These are phyloP conservation scores for Rhizophora apiculata DNA, from an alignment of 345 rosid genomes.

Conservation along the genomic window DNA sequence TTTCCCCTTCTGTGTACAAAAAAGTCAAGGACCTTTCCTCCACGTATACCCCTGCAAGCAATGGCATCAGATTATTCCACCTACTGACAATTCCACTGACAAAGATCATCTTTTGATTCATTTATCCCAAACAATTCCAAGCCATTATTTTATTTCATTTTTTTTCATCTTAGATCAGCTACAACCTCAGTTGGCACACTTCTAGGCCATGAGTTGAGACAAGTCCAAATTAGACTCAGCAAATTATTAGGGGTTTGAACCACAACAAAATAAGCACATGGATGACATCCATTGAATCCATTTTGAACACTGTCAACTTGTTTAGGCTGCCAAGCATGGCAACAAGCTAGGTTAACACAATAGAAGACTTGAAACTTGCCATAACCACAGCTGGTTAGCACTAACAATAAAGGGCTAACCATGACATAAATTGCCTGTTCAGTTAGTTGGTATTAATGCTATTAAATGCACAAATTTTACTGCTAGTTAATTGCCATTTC, in stretches of 20 bases:
- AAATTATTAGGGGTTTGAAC: neutral
- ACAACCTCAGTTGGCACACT: neutral
- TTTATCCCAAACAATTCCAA: neutral
- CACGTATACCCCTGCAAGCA: constrained; percentile 68
- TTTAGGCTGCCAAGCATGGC: neutral
- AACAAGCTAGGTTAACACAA: neutral
- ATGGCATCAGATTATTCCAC: constrained; percentile 10
- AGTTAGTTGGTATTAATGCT: too few relatives aligned
- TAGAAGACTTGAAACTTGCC: neutral
- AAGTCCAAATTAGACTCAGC: neutral
- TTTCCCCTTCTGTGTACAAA: constrained; percentile 63
- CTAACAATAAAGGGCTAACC: too few relatives aligned
- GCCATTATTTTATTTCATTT: neutral
- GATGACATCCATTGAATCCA: neutral
- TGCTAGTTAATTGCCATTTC: too few relatives aligned
- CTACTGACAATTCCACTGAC: neutral
- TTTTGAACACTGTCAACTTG: neutral
- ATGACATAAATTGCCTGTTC: too few relatives aligned
- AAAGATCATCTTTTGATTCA: neutral
- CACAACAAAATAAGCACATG: neutral
- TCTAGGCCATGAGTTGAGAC: neutral
- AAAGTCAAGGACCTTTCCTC: constrained; percentile 76
- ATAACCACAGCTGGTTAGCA: too few relatives aligned
- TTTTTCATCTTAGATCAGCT: neutral
- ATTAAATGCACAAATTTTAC: too few relatives aligned